These are phyloP conservation scores for Middelhovenomyces tepae DNA, from an alignment of 805 yeast genomes.

Conservation along the genomic window DNA sequence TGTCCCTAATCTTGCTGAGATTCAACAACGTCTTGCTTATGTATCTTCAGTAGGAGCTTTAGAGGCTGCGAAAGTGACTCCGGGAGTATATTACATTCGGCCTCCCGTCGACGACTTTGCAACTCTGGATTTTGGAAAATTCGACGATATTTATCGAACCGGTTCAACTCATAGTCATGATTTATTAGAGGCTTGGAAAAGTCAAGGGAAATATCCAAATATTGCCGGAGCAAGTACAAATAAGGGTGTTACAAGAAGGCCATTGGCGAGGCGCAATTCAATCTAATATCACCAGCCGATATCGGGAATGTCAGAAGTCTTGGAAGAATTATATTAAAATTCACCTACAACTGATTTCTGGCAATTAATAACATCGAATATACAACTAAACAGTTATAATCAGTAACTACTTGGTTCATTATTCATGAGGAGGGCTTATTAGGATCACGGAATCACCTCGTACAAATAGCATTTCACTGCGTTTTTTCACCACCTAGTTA, in stretches of 20 bases:
- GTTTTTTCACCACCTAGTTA: conserved; percentile 40
- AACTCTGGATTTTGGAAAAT: conserved; percentile 84
- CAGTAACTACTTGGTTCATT: conserved; percentile 3
- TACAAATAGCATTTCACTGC: conserved; percentile 81
- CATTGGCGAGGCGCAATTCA: conserved; percentile 56
- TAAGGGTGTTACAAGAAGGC: conserved; percentile 24
- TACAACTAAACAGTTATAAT: neutral
- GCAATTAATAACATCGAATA: conserved; percentile 2
- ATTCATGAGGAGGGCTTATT: conserved; percentile 40
- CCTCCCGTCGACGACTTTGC: conserved; percentile 93
- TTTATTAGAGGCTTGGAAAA: conserved; percentile 43
- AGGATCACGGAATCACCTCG: conserved; percentile 97
- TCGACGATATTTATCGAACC: conserved; percentile 78
- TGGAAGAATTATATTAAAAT: conserved; percentile 1
- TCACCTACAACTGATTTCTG: too few relatives aligned
- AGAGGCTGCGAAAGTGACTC: conserved; percentile 73
- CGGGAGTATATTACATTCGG: conserved; percentile 78
- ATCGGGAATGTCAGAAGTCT: neutral
- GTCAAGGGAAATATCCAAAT: conserved; percentile 47
- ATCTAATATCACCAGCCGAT: conserved; percentile 10
- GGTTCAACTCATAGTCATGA: conserved; percentile 68
- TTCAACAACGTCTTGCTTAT: conserved; percentile 85
- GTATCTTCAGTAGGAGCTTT: conserved; percentile 92
- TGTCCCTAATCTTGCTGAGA: conserved; percentile 91
- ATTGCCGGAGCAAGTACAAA: conserved; percentile 45